Evolutionary conservation across 768 basidiomycete genomes (phyloP).

Genomic region (Lactarius sp.): DNA sequence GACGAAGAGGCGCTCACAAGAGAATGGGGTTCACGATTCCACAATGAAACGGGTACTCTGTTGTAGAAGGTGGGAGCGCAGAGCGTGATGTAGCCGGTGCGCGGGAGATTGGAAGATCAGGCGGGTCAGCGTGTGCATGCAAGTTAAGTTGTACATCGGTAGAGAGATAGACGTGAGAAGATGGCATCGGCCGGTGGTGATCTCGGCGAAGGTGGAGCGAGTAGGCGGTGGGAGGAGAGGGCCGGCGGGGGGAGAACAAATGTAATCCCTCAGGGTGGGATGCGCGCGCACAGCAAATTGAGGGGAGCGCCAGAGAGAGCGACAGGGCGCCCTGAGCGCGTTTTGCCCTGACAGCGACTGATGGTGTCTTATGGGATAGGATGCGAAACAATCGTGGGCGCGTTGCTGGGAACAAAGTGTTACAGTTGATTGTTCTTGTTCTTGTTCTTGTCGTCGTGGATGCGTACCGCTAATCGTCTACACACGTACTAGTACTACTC

Average conservation of each 20-base stretch:
- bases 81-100: constrained; percentile 15
- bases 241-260: constrained; percentile 8
- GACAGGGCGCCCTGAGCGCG: constrained; percentile 23
- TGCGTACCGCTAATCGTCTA: constrained; percentile 1
- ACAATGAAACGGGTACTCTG: constrained; percentile 9
- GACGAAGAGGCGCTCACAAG: constrained; percentile 14
- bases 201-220: constrained; percentile 23
- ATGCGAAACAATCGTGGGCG: constrained; percentile 9
- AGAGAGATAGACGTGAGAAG: constrained; percentile 19
- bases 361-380: constrained; percentile 11
- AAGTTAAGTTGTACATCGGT: constrained; percentile 3
- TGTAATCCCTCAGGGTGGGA: constrained; percentile 1
- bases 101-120: constrained; percentile 18
- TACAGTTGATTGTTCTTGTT: constrained; percentile 9
- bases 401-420: constrained; percentile 17
- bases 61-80: constrained; percentile 8
- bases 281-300: constrained; percentile 12
- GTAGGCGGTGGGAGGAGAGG: constrained; percentile 7
- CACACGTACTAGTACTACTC: not conserved
- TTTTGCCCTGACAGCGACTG: constrained; percentile 19
- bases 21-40: constrained; percentile 4
- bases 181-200: constrained; percentile 19
- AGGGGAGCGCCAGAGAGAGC: constrained; percentile 17
- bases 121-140: constrained; percentile 9
- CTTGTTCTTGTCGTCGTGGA: constrained; percentile 7